Percentiles rank a stretch among this genome's conserved stretches.
Conservation (phyloP, 768 basidiomycete genomes). For the Naganishia onofrii region DNA sequence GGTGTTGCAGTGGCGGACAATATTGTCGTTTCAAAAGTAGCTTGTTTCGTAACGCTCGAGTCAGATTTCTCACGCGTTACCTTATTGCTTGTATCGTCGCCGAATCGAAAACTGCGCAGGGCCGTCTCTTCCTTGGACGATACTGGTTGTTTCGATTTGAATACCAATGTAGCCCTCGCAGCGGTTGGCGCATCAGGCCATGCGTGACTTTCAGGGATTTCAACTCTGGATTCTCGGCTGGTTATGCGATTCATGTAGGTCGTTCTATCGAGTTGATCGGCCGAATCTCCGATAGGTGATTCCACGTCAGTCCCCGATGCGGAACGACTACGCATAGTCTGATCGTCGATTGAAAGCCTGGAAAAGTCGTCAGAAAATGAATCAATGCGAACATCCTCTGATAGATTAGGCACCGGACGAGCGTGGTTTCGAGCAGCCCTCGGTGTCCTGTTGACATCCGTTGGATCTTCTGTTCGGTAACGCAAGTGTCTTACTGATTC, state of each 20-base stretch:
- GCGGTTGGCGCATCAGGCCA: not conserved
- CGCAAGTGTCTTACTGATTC: not conserved
- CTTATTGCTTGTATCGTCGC: not conserved
- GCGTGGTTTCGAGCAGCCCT: not conserved
- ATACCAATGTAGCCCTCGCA: not conserved
- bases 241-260: too few species aligned
- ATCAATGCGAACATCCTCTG: not conserved
- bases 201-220: too few species aligned
- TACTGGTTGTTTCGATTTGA: not conserved
- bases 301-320: too few species aligned
- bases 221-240: too few species aligned
- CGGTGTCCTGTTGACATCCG: too few species aligned
- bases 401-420: not conserved
- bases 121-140: not conserved
- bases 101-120: conserved; percentile 2
- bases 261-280: too few species aligned
- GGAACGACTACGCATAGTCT: too few species aligned
- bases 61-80: not conserved
- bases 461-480: not conserved
- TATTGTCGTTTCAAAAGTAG: not conserved
- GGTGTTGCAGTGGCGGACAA: not conserved
- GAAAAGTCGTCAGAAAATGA: too few species aligned
- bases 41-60: not conserved
- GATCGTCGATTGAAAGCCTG: too few species aligned
- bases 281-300: too few species aligned